Evolutionary conservation across 129 eudicot genomes (phyloP).

Genomic region (Flaveria sonorensis): DNA sequence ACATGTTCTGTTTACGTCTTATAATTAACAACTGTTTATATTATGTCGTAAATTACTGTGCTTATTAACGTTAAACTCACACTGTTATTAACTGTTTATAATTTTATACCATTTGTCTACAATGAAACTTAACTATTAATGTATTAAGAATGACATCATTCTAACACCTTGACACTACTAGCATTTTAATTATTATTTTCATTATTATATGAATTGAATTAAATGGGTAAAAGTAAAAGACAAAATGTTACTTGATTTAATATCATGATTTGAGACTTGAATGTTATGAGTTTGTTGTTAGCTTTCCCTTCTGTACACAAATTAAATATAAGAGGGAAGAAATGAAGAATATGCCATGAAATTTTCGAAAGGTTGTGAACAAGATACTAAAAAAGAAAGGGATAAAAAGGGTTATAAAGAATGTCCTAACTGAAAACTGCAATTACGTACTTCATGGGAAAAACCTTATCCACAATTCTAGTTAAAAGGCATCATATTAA

Average conservation of each 20-base stretch:
- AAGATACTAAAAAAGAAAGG: slow-evolving; percentile 17
- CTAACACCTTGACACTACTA: no score
- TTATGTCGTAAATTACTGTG: background rate
- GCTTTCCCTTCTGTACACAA: background rate
- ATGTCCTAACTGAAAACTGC: slow-evolving; percentile 11
- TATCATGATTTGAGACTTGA: background rate
- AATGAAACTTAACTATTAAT: no score
- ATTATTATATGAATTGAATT: no score
- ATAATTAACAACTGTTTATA: background rate
- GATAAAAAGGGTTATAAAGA: slow-evolving; percentile 19
- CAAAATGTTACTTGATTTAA: background rate
- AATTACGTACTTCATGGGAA: slow-evolving; percentile 5
- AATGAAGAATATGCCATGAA: slow-evolving; percentile 15
- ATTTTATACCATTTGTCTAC: no score
- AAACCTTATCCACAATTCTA: background rate
- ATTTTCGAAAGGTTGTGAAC: slow-evolving; percentile 32
- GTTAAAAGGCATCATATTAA: background rate
- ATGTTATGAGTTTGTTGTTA: background rate
- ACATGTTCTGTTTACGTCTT: background rate
- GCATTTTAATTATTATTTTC: no score
- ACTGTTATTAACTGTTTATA: no score
- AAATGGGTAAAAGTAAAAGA: background rate
- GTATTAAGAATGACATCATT: no score
- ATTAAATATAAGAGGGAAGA: slow-evolving; percentile 8
- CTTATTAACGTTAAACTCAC: no score